phyloP scores from a whole-genome alignment of 768 basidiomycete species.

The Panellus pusillus region DNA sequence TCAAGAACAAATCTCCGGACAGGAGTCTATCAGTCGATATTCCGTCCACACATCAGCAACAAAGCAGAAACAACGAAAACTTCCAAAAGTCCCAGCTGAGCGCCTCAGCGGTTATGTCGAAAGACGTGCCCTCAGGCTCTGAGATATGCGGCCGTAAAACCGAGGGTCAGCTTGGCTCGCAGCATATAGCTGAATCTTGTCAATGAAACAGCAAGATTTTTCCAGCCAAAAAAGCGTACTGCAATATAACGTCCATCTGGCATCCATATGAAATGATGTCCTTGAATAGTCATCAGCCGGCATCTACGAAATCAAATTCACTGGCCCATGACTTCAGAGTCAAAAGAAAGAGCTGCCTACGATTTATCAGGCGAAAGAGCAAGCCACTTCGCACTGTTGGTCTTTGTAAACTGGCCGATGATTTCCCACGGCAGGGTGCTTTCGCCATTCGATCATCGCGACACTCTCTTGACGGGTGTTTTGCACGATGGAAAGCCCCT shows the following conservation, averaged over 20 bases:
- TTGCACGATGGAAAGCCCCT: constrained; percentile 37
- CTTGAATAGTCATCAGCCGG: constrained; percentile 9
- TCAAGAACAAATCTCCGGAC: no score
- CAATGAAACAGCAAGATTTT: neutral
- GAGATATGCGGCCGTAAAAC: constrained; percentile 10
- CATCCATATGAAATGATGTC: constrained; percentile 11
- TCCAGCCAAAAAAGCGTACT: neutral
- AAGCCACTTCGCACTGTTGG: constrained; percentile 37
- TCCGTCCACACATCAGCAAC: constrained; percentile 17
- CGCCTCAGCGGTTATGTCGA: constrained; percentile 16
- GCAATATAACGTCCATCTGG: constrained; percentile 8
- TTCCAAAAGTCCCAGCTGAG: constrained; percentile 13
- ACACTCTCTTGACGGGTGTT: constrained; percentile 32
- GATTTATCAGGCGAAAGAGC: constrained; percentile 35
- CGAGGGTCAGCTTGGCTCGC: constrained; percentile 5
- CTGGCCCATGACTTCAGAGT: neutral
- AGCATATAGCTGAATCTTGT: constrained; percentile 8
- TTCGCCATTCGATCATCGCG: constrained; percentile 41
- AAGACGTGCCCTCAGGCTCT: constrained; percentile 1
- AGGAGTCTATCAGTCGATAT: constrained; percentile 9
- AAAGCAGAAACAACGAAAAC: constrained; percentile 10
- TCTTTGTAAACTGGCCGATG: constrained; percentile 30
- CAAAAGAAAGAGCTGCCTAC: constrained; percentile 21
- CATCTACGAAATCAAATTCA: neutral
- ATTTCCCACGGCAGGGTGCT: constrained; percentile 32